Base-by-base conservation (phyloP, 768 basidiomycete species). In the Suillus cothurnatus region DNA sequence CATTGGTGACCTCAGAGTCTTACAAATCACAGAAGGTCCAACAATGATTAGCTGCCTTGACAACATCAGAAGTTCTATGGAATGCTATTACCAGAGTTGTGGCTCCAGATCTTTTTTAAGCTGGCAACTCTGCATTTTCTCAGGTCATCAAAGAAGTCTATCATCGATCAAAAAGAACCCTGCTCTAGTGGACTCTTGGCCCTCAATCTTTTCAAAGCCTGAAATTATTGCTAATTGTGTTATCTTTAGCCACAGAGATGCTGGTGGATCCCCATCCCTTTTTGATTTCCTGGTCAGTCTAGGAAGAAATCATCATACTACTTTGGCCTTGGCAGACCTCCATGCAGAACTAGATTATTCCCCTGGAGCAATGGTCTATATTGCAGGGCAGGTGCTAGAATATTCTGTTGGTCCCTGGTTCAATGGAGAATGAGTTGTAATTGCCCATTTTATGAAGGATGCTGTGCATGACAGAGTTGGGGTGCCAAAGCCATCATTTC, bases 341-440 rank as follows among this genome's bases (percentile, higher is more conserved):
- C 9, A 47, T 23, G 45, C n/a, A 47, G 45, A 47, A 12, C 45
- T 47, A 9, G 45, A 47, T 12, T 47, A 47, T 47, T 47, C n/a
- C 45, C 62, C 65, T 75, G 1, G 66, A 73, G 5, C 60, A 64
- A 3, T 76, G 74, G 73, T 3, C 11, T 47, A 23, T 23, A 47
- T 47, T n/a, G 4, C 45, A 23, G 45, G 45, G 7, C 4, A 12
- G 45, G 71, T 68, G 36, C 69, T 68, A 38, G 65, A 63, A 9
- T 39, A 61, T 6, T 36, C 43, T 26, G 49, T 52, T 8, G n/a
- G 43, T 15, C 45, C n/a, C 5, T 62, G 61, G 61, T 17, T 23
- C 7, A 62, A 52, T 32, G 61, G 61, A 31, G 61, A 62, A 62
- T 6, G 32, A 11, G 3, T 62, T 4, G 19, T 26, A 9, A 14